Evolutionary conservation across 75 land plant genomes (phyloP).

Genomic region (Adiantum capillusveneris): DNA sequence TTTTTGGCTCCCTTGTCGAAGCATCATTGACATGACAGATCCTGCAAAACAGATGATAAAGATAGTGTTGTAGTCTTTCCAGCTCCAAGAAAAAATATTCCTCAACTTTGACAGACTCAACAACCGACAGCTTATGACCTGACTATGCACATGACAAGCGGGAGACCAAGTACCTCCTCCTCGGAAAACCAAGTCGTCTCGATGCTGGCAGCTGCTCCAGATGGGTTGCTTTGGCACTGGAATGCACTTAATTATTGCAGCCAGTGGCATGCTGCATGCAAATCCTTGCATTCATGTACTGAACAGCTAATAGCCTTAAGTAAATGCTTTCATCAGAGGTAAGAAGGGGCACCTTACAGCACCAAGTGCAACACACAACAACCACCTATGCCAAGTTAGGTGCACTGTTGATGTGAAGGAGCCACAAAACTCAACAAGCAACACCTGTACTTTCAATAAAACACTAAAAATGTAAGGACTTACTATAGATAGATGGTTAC

Average conservation of each 20-base stretch:
- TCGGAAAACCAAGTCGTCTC: conserved; percentile 4
- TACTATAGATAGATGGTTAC: no score
- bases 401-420: conserved; percentile 18
- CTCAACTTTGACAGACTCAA: no score
- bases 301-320: no score
- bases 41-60: no score
- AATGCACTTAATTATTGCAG: conserved; percentile 55
- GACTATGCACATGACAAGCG: no score
- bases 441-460: conserved; percentile 17
- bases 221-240: conserved; percentile 73
- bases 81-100: no score
- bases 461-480: no score
- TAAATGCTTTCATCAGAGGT: no score
- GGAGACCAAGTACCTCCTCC: conserved; percentile 18
- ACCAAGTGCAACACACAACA: conserved; percentile 23
- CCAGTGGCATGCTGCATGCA: conserved; percentile 76
- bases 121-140: no score
- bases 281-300: neutral
- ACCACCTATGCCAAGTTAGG: conserved; percentile 20
- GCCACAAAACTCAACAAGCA: conserved; percentile 30
- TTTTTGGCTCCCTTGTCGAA: conserved; percentile 2
- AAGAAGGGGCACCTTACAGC: conserved; percentile 12
- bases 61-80: no score
- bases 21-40: conserved; percentile 4
- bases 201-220: conserved; percentile 6